phyloP scores from a whole-genome alignment of 73 alveolate species.

The Blepharisma stoltei region DNA sequence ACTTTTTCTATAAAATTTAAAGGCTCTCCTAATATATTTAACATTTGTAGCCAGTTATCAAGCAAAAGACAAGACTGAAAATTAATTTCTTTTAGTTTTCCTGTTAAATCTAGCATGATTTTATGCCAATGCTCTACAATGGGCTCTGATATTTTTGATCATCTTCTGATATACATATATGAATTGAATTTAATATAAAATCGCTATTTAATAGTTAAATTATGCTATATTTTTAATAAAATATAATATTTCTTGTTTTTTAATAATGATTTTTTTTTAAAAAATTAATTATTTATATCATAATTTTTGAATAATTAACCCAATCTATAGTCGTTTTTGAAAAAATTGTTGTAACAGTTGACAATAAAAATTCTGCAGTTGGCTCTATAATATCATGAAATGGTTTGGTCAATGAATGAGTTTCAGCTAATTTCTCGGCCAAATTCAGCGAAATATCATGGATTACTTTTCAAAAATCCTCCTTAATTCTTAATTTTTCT shows the following conservation, averaged over 20 bases:
- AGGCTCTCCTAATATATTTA: conserved; percentile 3
- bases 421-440: not conserved
- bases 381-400: conserved; percentile 10
- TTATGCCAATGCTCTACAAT: not conserved
- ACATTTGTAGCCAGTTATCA: conserved; percentile 20
- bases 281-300: no score
- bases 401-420: not conserved
- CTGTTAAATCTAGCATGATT: not conserved
- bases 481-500: not conserved
- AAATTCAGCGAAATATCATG: not conserved
- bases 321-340: not conserved
- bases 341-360: not conserved
- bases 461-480: not conserved
- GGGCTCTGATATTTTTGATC: conserved; percentile 14
- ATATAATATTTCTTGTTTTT: no score
- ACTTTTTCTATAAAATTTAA: conserved; percentile 15
- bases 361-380: not conserved
- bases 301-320: conserved; percentile 14
- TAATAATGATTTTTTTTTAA: no score
- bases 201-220: no score
- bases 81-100: not conserved
- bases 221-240: no score
- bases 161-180: no score
- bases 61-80: not conserved
- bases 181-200: no score